phyloP scores from a whole-genome alignment of 306 rosid species.

The Acacia acuminata region DNA sequence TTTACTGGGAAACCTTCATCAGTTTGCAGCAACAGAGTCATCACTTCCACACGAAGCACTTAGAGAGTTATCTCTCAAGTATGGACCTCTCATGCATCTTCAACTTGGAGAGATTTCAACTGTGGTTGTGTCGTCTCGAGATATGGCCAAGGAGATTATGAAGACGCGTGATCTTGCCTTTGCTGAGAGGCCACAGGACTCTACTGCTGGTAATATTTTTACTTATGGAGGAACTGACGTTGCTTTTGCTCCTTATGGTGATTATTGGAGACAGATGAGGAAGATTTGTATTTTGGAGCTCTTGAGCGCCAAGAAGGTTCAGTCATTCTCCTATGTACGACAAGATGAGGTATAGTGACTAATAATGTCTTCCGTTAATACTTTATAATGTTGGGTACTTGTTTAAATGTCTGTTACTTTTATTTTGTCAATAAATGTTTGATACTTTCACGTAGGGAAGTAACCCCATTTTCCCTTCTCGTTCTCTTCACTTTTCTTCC shows the following conservation, averaged over 20 bases:
- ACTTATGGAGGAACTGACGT: not conserved
- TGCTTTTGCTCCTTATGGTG: not conserved
- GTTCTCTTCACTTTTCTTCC: no score
- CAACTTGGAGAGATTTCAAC: not conserved
- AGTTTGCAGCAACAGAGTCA: not conserved
- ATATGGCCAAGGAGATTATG: not conserved
- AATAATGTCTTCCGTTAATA: not conserved
- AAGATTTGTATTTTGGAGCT: not conserved
- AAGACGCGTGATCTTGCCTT: not conserved
- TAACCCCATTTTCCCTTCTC: no score
- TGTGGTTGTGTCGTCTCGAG: not conserved
- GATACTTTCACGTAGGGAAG: no score
- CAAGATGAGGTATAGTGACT: not conserved
- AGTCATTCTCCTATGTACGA: not conserved
- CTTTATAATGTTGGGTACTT: no score
- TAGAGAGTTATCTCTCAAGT: not conserved
- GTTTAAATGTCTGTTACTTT: no score
- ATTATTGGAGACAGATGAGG: not conserved
- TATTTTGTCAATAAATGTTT: no score
- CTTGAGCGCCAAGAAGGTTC: not conserved
- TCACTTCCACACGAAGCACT: slow-evolving; percentile 24
- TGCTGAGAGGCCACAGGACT: not conserved
- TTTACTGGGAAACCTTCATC: slow-evolving; percentile 35
- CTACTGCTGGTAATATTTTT: not conserved
- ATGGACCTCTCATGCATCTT: slow-evolving; percentile 33